A percentile compares a stretch with the other conserved stretches of the same genome.
phyloP scores from a whole-genome alignment of 2,329 filamentous ascomycete genomes.

The Aspergillus tubingensis region DNA sequence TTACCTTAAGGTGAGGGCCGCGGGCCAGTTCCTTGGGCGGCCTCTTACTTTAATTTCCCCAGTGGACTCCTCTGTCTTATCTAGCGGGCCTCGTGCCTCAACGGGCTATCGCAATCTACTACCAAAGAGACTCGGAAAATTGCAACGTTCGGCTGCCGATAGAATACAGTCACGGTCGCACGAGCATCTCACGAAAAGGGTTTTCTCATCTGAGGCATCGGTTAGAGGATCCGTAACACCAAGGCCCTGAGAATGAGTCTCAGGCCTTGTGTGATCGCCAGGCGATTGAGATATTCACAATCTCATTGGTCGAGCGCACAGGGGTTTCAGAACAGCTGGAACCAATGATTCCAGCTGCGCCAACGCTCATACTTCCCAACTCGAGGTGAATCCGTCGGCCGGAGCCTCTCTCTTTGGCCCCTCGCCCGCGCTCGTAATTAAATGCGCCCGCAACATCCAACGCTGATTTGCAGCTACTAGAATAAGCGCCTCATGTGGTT shows the following conservation, averaged over 20 bases:
- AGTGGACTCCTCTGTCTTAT: neutral
- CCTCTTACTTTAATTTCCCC: slow-evolving; percentile 1
- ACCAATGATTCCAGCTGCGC: slow-evolving; percentile 12
- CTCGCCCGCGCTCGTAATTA: slow-evolving; percentile 20
- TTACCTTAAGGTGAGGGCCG: neutral
- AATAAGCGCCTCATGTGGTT: slow-evolving; percentile 28
- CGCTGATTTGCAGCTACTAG: slow-evolving; percentile 25
- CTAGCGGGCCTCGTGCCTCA: neutral
- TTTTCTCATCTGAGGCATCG: neutral
- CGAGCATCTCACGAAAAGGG: neutral
- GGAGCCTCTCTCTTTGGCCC: slow-evolving; percentile 15
- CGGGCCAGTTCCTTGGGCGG: neutral
- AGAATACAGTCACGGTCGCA: neutral
- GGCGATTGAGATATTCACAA: neutral
- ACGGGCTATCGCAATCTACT: neutral
- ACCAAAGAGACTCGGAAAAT: neutral
- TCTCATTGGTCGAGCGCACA: slow-evolving; percentile 15
- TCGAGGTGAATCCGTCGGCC: neutral
- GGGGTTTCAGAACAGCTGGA: slow-evolving; percentile 16
- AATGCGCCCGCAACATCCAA: slow-evolving; percentile 22
- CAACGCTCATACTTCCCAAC: neutral
- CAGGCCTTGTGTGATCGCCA: neutral
- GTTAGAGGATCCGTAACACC: neutral
- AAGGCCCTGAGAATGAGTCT: neutral
- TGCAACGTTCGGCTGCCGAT: neutral